Base-by-base conservation (phyloP, 2,329 filamentous ascomycete genomes). In the Scedosporium aurantiacum region DNA sequence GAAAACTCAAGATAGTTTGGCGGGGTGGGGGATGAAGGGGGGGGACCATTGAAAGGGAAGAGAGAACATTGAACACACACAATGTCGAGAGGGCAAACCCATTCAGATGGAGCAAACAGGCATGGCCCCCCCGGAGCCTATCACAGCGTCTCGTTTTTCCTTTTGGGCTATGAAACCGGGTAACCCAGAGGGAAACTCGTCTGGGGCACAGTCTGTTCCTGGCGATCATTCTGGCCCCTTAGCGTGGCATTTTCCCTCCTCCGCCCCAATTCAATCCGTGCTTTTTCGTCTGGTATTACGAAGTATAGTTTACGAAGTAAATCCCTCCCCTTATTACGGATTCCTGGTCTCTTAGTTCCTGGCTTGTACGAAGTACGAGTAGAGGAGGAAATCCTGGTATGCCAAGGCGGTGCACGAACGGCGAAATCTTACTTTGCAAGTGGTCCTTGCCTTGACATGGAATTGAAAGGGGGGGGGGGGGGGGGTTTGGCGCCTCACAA, bases 111-210 rank as follows among this genome's bases (percentile, higher is more conserved):
- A 37, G 32, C 32, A 37, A 37, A 37, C 32, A 37, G 32, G 32
- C 10, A 37, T 3, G 32, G n/a, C n/a, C n/a, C 10, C 32, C 32
- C 10, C 32, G 10, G 32, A 47, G 43, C 43, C 43, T 47, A 21
- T 47, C 43, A 47, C 5, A 21, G 16, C 18, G 43, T 4, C 43
- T 7, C 43, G 43, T 47, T 47, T 41, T 47, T 47, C n/a, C 43
- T 47, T 23, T 47, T 16, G 2, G 43, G 4, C 5, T 47, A 16
- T 50, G 58, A 60, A 60, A 60, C 58, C 58, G 27, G 58, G 58
- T 60, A 60, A 25, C 21, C 58, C n/a, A 60, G 43, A 54, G 58
- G 41, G 43, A 59, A 28, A 27, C 18, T 47, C 32, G 57, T 50
- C 32, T 59, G 41, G 43, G 58, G 12, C 57, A 54, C 23, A 47